Percentiles rank a stretch among this genome's conserved stretches.
Evolutionary conservation across 2,329 filamentous ascomycete genomes (phyloP).

Genomic region (Aspergillus costaricaensis): DNA sequence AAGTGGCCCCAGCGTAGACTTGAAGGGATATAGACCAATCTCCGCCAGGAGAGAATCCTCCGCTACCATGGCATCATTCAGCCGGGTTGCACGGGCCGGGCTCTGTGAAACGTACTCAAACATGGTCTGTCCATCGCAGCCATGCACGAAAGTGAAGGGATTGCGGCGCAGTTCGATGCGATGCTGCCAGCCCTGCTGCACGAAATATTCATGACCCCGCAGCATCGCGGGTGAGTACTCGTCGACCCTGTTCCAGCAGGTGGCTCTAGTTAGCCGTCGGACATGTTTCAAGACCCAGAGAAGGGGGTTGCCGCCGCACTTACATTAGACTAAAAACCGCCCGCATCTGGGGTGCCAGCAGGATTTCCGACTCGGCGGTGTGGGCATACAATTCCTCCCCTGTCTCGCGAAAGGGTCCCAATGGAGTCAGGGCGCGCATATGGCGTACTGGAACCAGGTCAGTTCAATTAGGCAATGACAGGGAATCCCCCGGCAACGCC

Average conservation of each 20-base stretch:
- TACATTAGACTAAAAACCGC: constrained; percentile 19
- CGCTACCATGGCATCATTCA: constrained; percentile 18
- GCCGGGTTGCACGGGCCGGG: constrained; percentile 13
- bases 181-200: constrained; percentile 20
- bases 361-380: constrained; percentile 23
- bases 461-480: not conserved
- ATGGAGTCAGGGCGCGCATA: constrained; percentile 22
- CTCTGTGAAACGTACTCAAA: constrained; percentile 20
- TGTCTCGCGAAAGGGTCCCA: constrained; percentile 22
- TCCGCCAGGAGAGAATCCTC: constrained; percentile 18
- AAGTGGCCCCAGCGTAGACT: constrained; percentile 14
- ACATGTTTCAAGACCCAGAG: not conserved
- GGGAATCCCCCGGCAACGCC: not conserved
- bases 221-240: constrained; percentile 17
- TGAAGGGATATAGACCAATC: constrained; percentile 26
- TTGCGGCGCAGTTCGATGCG: constrained; percentile 18
- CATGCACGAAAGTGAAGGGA: constrained; percentile 20
- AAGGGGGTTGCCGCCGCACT: not conserved
- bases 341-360: constrained; percentile 16
- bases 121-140: constrained; percentile 21
- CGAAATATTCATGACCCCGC: constrained; percentile 20
- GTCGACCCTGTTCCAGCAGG: constrained; percentile 12
- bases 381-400: constrained; percentile 24
- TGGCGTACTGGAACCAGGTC: constrained; percentile 17
- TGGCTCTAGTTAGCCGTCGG: not conserved